These are phyloP conservation scores for Naganishia sp. DNA, from an alignment of 1,284 basidiomycete species.

Conservation along the genomic window DNA sequence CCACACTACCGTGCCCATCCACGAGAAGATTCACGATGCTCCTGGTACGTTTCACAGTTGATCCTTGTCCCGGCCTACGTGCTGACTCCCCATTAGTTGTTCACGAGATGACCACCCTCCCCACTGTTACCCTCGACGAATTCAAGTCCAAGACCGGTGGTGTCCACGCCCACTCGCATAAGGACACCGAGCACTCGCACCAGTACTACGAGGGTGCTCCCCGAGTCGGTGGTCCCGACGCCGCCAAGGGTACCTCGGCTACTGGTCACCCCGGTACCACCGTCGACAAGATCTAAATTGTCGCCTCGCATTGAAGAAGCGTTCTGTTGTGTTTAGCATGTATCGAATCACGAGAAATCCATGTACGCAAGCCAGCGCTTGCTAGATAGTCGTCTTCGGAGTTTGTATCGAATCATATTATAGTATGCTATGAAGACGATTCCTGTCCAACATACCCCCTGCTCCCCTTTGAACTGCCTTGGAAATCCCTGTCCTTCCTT, in stretches of 20 bases:
- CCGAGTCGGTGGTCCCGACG: conserved; percentile 36
- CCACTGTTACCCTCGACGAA: conserved; percentile 44
- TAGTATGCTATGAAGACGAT: conserved; percentile 1
- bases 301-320: background rate
- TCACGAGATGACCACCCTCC: conserved; percentile 37
- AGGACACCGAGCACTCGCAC: conserved; percentile 47
- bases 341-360: conserved; percentile 25
- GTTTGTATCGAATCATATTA: conserved; percentile 20
- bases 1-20: conserved; percentile 50
- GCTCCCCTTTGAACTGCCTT: too few species aligned
- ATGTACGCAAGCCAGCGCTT: conserved; percentile 28
- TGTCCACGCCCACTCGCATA: conserved; percentile 36
- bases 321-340: conserved; percentile 14
- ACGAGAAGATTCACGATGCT: conserved; percentile 51
- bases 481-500: too few species aligned
- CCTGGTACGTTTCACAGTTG: conserved; percentile 39
- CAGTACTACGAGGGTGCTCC: conserved; percentile 50
- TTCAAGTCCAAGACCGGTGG: conserved; percentile 43
- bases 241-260: conserved; percentile 24
- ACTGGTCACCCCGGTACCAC: conserved; percentile 26
- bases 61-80: conserved; percentile 29
- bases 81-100: conserved; percentile 29
- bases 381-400: conserved; percentile 19
- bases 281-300: conserved; percentile 20
- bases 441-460: too few species aligned